Conservation (phyloP, 345 rosid genomes). For the Isatis tinctoria region DNA sequence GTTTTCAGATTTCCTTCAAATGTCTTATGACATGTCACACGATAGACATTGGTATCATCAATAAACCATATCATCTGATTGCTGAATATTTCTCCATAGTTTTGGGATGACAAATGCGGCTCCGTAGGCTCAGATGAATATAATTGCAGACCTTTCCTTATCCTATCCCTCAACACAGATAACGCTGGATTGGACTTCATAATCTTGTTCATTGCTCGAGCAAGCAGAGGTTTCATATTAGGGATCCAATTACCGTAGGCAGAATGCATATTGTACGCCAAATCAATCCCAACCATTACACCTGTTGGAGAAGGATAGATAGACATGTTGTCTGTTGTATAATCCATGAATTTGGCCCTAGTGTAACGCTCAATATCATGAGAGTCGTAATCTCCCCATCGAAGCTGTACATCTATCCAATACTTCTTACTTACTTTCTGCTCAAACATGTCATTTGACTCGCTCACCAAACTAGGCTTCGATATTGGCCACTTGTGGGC, state of each 20-base stretch:
- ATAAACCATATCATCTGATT: conserved; percentile 91
- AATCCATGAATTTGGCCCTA: conserved; percentile 91
- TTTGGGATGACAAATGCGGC: conserved; percentile 82
- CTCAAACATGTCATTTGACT: conserved; percentile 84
- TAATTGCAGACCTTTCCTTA: conserved; percentile 87
- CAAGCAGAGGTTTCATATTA: conserved; percentile 76
- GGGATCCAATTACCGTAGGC: conserved; percentile 97
- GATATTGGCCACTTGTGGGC: conserved; percentile 93
- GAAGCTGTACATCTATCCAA: conserved; percentile 89
- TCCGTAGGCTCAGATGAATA: conserved; percentile 95
- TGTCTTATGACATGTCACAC: conserved; percentile 72
- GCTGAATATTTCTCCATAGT: conserved; percentile 88
- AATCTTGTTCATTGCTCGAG: conserved; percentile 93
- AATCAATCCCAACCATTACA: conserved; percentile 87
- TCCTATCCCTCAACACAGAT: conserved; percentile 84
- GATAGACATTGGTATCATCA: conserved; percentile 41
- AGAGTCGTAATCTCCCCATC: conserved; percentile 96
- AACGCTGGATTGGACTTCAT: conserved; percentile 97
- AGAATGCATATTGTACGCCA: conserved; percentile 87
- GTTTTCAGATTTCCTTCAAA: conserved; percentile 92
- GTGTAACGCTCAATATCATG: conserved; percentile 93
- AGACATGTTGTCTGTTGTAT: conserved; percentile 92
- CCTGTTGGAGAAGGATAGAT: conserved; percentile 98
- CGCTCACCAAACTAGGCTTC: conserved; percentile 87
- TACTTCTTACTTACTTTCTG: conserved; percentile 85